Percentiles rank a stretch among this genome's conserved stretches.
Conservation (phyloP, 75 land plant genomes). For the Adiantum capillusveneris region DNA sequence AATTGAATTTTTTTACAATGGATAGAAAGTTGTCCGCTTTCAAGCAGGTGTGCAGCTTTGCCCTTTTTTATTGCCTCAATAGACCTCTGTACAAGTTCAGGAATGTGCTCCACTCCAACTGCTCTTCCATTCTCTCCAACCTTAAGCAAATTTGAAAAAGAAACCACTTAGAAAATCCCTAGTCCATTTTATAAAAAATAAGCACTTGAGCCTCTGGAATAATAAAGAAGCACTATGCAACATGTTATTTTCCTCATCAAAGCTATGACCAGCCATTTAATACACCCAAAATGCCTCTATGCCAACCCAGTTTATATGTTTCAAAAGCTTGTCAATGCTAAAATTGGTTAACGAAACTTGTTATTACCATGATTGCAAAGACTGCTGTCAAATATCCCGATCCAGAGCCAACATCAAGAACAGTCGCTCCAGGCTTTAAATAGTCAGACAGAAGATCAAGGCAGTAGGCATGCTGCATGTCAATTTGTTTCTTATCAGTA, state of each 20-base stretch:
- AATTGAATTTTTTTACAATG: slow-evolving; percentile 20
- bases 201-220: no score
- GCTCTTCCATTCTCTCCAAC: slow-evolving; percentile 29
- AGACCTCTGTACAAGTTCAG: slow-evolving; percentile 28
- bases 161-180: not conserved
- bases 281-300: no score
- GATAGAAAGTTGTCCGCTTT: slow-evolving; percentile 22
- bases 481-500: no score
- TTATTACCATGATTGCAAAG: slow-evolving; percentile 33
- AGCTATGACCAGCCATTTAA: no score
- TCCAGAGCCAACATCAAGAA: slow-evolving; percentile 38
- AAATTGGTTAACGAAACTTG: no score
- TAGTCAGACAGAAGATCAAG: slow-evolving; percentile 29
- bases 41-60: slow-evolving; percentile 22
- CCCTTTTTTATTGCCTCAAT: slow-evolving; percentile 21
- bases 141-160: slow-evolving; percentile 2
- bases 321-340: no score
- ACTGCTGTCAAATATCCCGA: slow-evolving; percentile 39
- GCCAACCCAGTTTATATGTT: no score
- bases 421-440: slow-evolving; percentile 33
- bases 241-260: no score
- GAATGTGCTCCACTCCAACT: slow-evolving; percentile 36
- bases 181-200: no score
- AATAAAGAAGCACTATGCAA: no score
- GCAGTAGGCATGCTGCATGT: slow-evolving; percentile 31